Base-by-base conservation (phyloP, 352 stramenopile genomes). In the Phytophthora megakarya region DNA sequence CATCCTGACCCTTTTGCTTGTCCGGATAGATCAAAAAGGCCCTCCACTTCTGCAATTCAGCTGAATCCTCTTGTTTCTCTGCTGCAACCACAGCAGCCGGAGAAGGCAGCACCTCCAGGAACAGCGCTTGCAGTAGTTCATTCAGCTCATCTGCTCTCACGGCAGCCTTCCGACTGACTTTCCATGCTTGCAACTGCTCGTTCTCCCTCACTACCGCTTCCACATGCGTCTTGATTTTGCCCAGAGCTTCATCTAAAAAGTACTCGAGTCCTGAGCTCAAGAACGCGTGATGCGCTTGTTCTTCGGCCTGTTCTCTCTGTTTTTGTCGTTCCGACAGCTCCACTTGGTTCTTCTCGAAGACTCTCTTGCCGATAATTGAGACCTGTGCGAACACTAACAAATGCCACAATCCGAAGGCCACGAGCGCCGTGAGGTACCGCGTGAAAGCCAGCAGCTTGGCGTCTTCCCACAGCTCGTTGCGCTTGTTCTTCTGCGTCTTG, bases 371-470 rank as follows among this genome's bases (percentile, higher is more conserved):
- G 45, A 93, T 88, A 61, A 92, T 81, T 28, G 80, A 76, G 19
- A 93, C 70, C 49, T 93, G 85, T 39, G 83, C 78, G 48, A 92
- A 93, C 37, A 93, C 83, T 16, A 93, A 80, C 58, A 93, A 35
- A 57, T 93, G 85, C 85, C 82, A 92, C 38, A 92, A 55, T 39
- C 75, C 83, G 44, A 92, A 89, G n/a, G 80, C 81, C 38, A 92
- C 62, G 10, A 93, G 76, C 32, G 75, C 77, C 54, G 81, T 90
- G 35, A 92, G 71, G 67, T 92, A 92, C 15, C 85, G 82, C 68
- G 81, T 90, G 32, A 93, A 54, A 1, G 81, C 83, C 51, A 88
- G 69, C 46, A 75, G 65, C 71, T 93, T 93, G 42, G 85, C 85
- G 37, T 88, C 63, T 33, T 91, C 80, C 85, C 85, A 93, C 13